Evolutionary conservation across 1,284 basidiomycete genomes (phyloP).

Genomic region (Wolfiporia cocos): DNA sequence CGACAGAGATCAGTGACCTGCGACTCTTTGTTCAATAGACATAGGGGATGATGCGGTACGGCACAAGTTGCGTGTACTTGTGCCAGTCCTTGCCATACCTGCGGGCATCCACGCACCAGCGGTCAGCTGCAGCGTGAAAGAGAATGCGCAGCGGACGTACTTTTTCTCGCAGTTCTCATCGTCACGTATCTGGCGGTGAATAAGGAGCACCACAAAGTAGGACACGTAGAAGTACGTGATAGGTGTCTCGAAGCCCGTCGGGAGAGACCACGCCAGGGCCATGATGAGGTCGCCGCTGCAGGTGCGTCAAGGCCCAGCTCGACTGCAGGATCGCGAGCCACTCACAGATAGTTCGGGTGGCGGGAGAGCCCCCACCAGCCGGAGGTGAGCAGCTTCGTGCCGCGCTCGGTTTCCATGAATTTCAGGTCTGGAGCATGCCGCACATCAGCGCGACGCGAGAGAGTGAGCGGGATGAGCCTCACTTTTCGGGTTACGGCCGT

Average conservation of each 20-base stretch:
- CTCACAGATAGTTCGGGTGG: slow-evolving; percentile 91
- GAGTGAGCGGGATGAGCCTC: slow-evolving; percentile 12
- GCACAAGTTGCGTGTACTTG: slow-evolving; percentile 80
- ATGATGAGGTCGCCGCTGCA: slow-evolving; percentile 80
- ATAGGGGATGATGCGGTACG: slow-evolving; percentile 86
- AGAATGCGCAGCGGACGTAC: slow-evolving; percentile 34
- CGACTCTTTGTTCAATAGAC: too few relatives aligned
- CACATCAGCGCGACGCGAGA: neutral
- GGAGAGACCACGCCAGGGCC: slow-evolving; percentile 92
- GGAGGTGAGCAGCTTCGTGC: slow-evolving; percentile 87
- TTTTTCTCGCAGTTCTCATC: slow-evolving; percentile 90
- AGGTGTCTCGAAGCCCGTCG: slow-evolving; percentile 88
- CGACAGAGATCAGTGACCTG: too few relatives aligned
- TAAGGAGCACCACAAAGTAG: slow-evolving; percentile 87
- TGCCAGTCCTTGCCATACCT: slow-evolving; percentile 85
- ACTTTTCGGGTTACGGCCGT: slow-evolving; percentile 93
- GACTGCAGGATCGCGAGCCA: slow-evolving; percentile 7
- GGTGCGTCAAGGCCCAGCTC: slow-evolving; percentile 5
- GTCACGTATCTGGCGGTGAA: slow-evolving; percentile 89
- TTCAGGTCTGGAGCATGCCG: slow-evolving; percentile 51
- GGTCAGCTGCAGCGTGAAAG: slow-evolving; percentile 6
- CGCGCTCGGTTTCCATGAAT: slow-evolving; percentile 81
- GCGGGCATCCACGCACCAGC: too few relatives aligned
- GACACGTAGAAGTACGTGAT: slow-evolving; percentile 94
- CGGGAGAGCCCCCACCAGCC: slow-evolving; percentile 97